Percentiles rank a stretch among this genome's conserved stretches.
Conservation (phyloP, 2,329 filamentous ascomycete species). For the Aspergillus persii region DNA sequence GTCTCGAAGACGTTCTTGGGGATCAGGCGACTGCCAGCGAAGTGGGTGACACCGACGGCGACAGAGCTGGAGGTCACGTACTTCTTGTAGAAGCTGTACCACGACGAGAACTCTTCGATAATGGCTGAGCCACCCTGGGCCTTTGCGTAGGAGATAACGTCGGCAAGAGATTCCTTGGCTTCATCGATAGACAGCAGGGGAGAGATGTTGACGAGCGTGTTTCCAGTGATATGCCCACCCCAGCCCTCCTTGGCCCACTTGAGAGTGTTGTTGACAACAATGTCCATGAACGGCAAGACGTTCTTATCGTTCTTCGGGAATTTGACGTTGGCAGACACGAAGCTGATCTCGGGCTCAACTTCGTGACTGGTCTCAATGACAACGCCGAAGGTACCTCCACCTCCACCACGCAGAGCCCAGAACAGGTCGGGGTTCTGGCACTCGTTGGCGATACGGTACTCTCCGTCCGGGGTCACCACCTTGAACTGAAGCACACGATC, state of each 20-base stretch:
- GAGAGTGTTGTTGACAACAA: conserved; percentile 20
- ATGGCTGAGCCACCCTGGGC: conserved; percentile 12
- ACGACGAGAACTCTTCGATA: conserved; percentile 16
- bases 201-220: conserved; percentile 16
- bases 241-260: conserved; percentile 22
- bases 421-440: conserved; percentile 48
- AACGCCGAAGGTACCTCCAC: conserved; percentile 18
- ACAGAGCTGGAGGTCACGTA: conserved; percentile 16
- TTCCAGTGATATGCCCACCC: conserved; percentile 21
- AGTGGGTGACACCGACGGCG: conserved; percentile 15
- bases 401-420: conserved; percentile 53
- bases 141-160: conserved; percentile 11
- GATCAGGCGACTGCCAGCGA: conserved; percentile 19
- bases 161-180: conserved; percentile 13
- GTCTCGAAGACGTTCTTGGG: conserved; percentile 16
- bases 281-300: conserved; percentile 19
- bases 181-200: conserved; percentile 12
- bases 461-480: conserved; percentile 50
- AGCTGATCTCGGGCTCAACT: conserved; percentile 10
- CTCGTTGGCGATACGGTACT: conserved; percentile 43
- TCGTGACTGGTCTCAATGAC: conserved; percentile 15
- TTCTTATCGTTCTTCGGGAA: conserved; percentile 13
- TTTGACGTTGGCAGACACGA: conserved; percentile 13
- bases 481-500: conserved; percentile 52
- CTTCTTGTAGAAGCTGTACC: conserved; percentile 18